phyloP scores from a whole-genome alignment of 441 rosid species.

The Croton setiger region DNA sequence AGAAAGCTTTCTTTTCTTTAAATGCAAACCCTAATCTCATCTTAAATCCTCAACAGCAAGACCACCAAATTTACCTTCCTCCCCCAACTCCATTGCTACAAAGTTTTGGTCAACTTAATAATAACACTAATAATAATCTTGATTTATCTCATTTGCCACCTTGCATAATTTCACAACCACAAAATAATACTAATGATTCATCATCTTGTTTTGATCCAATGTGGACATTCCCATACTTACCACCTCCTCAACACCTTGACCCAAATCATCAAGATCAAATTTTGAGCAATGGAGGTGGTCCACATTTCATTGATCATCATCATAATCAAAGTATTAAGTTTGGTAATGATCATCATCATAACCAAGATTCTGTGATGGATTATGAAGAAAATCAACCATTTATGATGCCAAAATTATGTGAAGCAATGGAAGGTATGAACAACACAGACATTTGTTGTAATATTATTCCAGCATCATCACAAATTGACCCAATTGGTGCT shows the following conservation, averaged over 20 bases:
- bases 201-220: conserved; percentile 29
- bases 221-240: conserved; percentile 42
- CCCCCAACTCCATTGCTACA: conserved; percentile 45
- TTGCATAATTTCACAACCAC: conserved; percentile 15
- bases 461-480: conserved; percentile 10
- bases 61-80: conserved; percentile 37
- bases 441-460: conserved; percentile 17
- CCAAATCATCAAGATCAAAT: conserved; percentile 32
- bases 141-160: conserved; percentile 29
- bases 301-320: conserved; percentile 18
- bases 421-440: conserved; percentile 43
- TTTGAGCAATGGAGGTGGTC: conserved; percentile 19
- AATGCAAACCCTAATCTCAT: conserved; percentile 62
- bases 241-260: conserved; percentile 33
- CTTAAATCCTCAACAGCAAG: conserved; percentile 29
- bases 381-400: conserved; percentile 23
- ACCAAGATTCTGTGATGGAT: conserved; percentile 19
- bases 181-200: conserved; percentile 15
- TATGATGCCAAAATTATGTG: conserved; percentile 43
- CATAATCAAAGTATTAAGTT: conserved; percentile 7
- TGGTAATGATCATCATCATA: conserved; percentile 22
- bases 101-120: conserved; percentile 31
- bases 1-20: conserved; percentile 43
- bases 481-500: conserved; percentile 33
- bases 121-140: conserved; percentile 11